Conservation (phyloP, 1,284 basidiomycete genomes). For the Cryptococcus amylolentus region DNA sequence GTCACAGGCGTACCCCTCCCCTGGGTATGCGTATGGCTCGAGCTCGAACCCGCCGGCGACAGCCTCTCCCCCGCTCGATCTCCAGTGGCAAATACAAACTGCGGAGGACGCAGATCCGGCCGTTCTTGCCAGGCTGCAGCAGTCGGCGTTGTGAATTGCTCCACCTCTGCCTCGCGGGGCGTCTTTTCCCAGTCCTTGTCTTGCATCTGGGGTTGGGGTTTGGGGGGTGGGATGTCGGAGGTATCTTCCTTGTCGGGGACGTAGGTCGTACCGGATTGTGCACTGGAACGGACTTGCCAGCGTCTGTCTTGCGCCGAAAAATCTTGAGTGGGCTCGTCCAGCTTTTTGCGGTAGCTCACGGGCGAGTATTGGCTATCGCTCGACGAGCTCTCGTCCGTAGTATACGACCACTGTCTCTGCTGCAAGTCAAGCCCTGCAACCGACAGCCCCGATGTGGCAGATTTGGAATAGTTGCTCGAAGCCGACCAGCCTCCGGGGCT, state of each 20-base stretch:
- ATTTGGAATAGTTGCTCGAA: slow-evolving; percentile 4
- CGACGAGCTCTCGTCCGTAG: background rate
- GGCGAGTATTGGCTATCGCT: slow-evolving; percentile 13
- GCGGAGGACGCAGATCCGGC: slow-evolving; percentile 10
- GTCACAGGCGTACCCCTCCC: background rate
- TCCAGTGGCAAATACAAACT: background rate
- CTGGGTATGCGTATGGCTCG: background rate
- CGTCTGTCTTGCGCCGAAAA: no score
- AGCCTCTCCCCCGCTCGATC: background rate
- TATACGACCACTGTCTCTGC: background rate
- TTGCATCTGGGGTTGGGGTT: background rate
- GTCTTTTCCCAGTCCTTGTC: no score
- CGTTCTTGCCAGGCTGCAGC: slow-evolving; percentile 12
- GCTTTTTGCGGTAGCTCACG: background rate
- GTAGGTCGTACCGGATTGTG: slow-evolving; percentile 17
- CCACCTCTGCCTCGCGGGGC: slow-evolving; percentile 1
- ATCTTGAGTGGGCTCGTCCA: no score
- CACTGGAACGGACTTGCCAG: slow-evolving; percentile 12
- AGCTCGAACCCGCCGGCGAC: background rate
- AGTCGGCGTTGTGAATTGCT: slow-evolving; percentile 14
- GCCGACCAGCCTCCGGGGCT: slow-evolving; percentile 6
- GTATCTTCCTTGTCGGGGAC: background rate
- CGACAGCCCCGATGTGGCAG: background rate
- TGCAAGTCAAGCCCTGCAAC: background rate
- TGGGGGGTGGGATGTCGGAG: no score